Evolutionary conservation across 345 rosid genomes (phyloP).

Genomic region (Iberis pinnata): DNA sequence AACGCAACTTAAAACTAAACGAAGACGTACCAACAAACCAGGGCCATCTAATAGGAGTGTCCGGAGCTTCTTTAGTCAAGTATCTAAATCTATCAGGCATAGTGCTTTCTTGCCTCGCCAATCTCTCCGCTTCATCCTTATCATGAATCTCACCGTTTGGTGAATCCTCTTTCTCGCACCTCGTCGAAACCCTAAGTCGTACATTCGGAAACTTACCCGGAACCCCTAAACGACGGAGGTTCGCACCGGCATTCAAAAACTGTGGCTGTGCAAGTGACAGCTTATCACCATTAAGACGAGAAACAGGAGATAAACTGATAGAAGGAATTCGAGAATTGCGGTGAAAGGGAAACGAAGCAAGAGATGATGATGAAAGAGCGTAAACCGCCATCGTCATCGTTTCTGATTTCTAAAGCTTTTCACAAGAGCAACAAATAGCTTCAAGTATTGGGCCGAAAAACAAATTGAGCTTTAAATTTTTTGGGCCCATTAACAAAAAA

Average conservation of each 20-base stretch:
- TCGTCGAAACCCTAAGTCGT: conserved; percentile 28
- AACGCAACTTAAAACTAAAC: neutral
- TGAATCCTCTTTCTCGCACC: conserved; percentile 32
- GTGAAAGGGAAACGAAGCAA: conserved; percentile 9
- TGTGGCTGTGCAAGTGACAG: conserved; percentile 7
- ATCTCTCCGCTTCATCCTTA: conserved; percentile 52
- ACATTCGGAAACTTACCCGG: conserved; percentile 18
- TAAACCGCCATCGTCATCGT: conserved; percentile 21
- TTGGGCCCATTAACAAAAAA: conserved; percentile 23
- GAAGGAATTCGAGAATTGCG: conserved; percentile 14
- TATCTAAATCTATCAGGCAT: conserved; percentile 84
- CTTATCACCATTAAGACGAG: neutral
- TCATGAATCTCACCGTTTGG: conserved; percentile 20
- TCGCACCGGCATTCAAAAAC: conserved; percentile 7
- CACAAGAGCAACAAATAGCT: neutral
- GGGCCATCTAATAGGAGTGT: conserved; percentile 65
- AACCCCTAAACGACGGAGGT: conserved; percentile 15
- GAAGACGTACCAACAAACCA: conserved; percentile 65
- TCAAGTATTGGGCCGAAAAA: conserved; percentile 4
- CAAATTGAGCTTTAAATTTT: neutral
- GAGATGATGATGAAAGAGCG: conserved; percentile 28
- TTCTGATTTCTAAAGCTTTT: neutral
- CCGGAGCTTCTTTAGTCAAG: conserved; percentile 74
- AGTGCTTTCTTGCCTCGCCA: conserved; percentile 65
- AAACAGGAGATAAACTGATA: neutral